These are phyloP conservation scores for Sordaria brevicollis DNA, from an alignment of 495 filamentous ascomycete genomes.

Conservation along the genomic window DNA sequence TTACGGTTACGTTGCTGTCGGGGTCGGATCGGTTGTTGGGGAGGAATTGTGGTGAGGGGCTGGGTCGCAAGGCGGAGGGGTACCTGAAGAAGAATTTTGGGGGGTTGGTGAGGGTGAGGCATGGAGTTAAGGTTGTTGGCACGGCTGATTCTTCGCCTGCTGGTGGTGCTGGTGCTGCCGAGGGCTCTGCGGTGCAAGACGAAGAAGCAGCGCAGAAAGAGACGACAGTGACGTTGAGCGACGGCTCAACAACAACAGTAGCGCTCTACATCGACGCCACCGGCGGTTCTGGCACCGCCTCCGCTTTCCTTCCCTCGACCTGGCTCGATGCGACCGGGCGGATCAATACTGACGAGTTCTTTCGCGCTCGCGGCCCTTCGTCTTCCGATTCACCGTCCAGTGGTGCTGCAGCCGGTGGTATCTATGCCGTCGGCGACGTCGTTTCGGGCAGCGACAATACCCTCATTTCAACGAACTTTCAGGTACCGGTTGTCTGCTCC, in stretches of 20 bases:
- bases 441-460: slow-evolving; percentile 1
- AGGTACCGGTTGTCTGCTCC: not conserved
- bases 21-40: not conserved
- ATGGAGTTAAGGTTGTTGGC: not conserved
- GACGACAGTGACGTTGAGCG: slow-evolving; percentile 11
- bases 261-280: slow-evolving; percentile 46
- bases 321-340: not conserved
- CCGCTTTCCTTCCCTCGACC: slow-evolving; percentile 34
- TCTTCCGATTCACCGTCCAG: not conserved
- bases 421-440: slow-evolving; percentile 1
- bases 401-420: not conserved
- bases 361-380: not conserved
- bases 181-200: not conserved
- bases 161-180: too few species aligned
- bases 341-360: not conserved
- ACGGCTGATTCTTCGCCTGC: not conserved
- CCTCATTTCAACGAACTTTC: not conserved
- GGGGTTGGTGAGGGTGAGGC: not conserved
- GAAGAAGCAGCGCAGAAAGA: not conserved
- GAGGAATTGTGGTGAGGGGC: not conserved
- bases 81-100: not conserved
- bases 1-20: not conserved
- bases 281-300: slow-evolving; percentile 39
- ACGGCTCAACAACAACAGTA: slow-evolving; percentile 13
- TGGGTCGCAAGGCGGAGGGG: not conserved